Base-by-base conservation (phyloP, 2,329 filamentous ascomycete genomes). In the Macroventuria anomochaeta region DNA sequence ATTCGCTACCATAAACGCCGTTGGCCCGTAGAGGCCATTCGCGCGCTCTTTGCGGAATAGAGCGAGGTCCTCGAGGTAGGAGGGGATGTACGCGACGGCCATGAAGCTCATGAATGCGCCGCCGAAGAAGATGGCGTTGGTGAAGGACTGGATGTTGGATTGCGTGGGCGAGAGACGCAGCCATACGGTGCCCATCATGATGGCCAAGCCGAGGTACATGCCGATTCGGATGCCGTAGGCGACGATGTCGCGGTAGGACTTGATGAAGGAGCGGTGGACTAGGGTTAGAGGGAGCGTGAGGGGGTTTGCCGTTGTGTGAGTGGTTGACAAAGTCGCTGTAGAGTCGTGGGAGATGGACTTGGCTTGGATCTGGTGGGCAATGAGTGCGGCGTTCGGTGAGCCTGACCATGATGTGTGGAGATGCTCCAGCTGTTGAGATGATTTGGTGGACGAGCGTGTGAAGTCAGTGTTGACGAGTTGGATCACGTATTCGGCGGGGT, bases 121-220 rank as follows among this genome's bases (percentile, higher is more conserved):
- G 52, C 79, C 79, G 65, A 81, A 81, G 74, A 81, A 81, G 65
- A 96, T 89, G 40, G 90, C 89, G 70, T 96, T 96, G 73, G 87
- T 91, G 65, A 90, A 89, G 0, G 90, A 86, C 64, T 91, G 88
- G 62, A 96, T 93, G 53, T 88, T 88, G 50, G 81, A 78, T 69
- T 96, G 91, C 0, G 81, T 77, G 0, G 87, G 81, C 3, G 81
- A 76, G 2, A 96, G 80, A 5, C 91, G 85, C 12, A 96, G 77
- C 87, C 90, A 96, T 11, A 96, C 89, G 0, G 91, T 96, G 5
- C 91, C 91, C 88, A 93, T 92, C 84, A 95, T 88, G 63, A 95
- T 84, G 1, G 90, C 90, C 13, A 96, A 80, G 75, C 84, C 85
- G 55, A 88, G 80, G 73, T 96, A 95, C 90, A 96, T 96, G 33